Evolutionary conservation across 1,284 basidiomycete species (phyloP).

Genomic region (Puccinia brachypodii): DNA sequence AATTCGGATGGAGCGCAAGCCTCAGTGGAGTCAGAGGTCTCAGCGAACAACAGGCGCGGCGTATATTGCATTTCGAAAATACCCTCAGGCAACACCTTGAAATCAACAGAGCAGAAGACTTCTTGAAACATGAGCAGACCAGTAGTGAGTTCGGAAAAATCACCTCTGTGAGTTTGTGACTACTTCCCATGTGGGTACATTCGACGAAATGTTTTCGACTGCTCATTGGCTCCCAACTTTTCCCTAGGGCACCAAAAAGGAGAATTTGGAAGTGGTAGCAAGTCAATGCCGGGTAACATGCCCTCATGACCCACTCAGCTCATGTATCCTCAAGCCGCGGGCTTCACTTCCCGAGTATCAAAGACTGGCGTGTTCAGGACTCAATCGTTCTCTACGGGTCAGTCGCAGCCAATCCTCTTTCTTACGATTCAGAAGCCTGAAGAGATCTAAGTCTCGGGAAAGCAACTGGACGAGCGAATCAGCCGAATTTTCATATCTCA

Average conservation of each 20-base stretch:
- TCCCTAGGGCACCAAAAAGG: background rate
- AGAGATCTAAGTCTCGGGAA: background rate
- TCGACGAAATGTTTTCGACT: background rate
- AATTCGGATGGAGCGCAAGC: slow-evolving; percentile 28
- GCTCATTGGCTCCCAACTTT: background rate
- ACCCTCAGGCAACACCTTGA: slow-evolving; percentile 17
- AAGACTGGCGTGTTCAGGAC: slow-evolving; percentile 6
- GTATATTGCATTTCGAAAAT: slow-evolving; percentile 29
- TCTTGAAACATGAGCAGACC: background rate
- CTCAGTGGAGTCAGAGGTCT: slow-evolving; percentile 21
- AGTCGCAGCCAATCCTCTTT: slow-evolving; percentile 17
- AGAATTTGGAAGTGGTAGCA: slow-evolving; percentile 5
- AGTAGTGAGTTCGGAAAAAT: background rate
- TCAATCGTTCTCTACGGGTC: slow-evolving; percentile 23
- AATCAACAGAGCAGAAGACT: background rate
- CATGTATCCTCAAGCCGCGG: slow-evolving; percentile 19
- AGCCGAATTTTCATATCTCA: background rate
- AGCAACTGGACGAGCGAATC: slow-evolving; percentile 20
- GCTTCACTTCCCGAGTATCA: slow-evolving; percentile 16
- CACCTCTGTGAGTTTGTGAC: background rate
- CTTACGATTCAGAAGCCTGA: slow-evolving; percentile 3
- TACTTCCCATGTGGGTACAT: background rate
- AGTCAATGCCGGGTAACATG: background rate
- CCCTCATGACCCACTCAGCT: background rate
- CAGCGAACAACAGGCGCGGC: slow-evolving; percentile 8